Base-by-base conservation (phyloP, 176 grass and related monocot genomes). In the Oryza longistaminata region DNA sequence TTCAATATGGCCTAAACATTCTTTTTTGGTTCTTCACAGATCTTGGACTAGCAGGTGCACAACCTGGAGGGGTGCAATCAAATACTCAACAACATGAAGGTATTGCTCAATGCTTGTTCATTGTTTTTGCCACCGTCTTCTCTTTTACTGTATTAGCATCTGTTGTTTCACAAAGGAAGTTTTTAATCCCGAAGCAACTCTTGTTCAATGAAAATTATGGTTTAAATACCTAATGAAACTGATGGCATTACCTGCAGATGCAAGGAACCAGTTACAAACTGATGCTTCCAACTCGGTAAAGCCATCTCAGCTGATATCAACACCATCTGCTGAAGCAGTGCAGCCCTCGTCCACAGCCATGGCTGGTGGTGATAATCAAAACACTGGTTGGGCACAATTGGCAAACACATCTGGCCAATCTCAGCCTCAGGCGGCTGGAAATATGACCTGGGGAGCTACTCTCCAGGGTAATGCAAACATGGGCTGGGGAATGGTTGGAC, bases 401-500 rank as follows among this genome's bases (percentile, higher is more conserved):
- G 82, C 83, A 67, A 98, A 77, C 83, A 80, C 74, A 85, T 64
- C 88, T 61, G 89, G 69, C 65, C 81, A 88, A 83, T 27, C 55
- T 86, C 87, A 90, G 78, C 25, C 55, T 86, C 90, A 90, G 78
- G 90, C 33, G 65, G 84, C 70, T 70, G 88, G 72, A 73, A 87
- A 88, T 82, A 71, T 92, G 88, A 66, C 77, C 25, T 97, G 92
- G 95, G 82, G 71, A 84, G 35, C 72, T 52, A 29, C 92, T 45
- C 29, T 86, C 65, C 95, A 97, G 80, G 74, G 77, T 78, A 88
- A 90, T 86, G 46, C 84, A 75, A 97, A 85, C 49, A 91, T 89
- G 82, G 73, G 61, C 66, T 86, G 86, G 90, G 90, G 88, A 82
- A 61, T 83, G 81, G 78, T 85, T 49, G 88, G 85, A 76, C 87